phyloP scores from a whole-genome alignment of 805 yeast species.

The Teunomyces stri region DNA sequence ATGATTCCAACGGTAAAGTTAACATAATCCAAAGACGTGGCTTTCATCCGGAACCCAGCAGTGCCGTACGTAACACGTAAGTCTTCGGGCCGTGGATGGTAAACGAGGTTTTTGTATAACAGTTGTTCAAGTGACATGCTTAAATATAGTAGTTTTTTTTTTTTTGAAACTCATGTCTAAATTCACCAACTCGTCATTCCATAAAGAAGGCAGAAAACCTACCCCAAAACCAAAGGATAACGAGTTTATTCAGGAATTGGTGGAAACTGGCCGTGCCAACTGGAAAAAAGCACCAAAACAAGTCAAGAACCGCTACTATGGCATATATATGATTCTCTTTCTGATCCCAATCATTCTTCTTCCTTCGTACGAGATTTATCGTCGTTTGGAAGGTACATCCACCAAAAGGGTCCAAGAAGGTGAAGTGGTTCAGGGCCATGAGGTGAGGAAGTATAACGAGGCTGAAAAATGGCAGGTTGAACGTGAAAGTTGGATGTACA shows the following conservation, averaged over 20 bases:
- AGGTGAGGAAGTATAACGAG: constrained; percentile 36
- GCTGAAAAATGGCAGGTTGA: constrained; percentile 41
- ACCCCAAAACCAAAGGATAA: constrained; percentile 16
- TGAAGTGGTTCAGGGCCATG: constrained; percentile 32
- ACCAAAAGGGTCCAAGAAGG: constrained; percentile 42
- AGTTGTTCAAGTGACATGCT: constrained; percentile 8
- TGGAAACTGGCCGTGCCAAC: constrained; percentile 39
- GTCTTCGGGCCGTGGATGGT: constrained; percentile 45
- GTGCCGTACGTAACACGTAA: constrained; percentile 76
- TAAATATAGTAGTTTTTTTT: not conserved
- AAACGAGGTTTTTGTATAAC: constrained; percentile 6
- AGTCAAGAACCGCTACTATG: constrained; percentile 34
- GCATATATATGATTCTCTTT: constrained; percentile 35
- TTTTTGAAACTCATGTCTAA: constrained; percentile 8
- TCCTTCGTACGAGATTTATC: constrained; percentile 33
- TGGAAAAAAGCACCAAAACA: constrained; percentile 45
- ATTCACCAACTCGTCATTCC: constrained; percentile 31
- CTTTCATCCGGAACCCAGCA: constrained; percentile 89
- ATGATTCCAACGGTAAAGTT: constrained; percentile 72
- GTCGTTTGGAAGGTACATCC: constrained; percentile 39
- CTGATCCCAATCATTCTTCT: constrained; percentile 37
- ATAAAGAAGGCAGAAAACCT: constrained; percentile 21
- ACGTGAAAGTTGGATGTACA: constrained; percentile 34
- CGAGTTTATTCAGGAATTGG: constrained; percentile 36
- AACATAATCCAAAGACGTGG: constrained; percentile 69